phyloP scores from a whole-genome alignment of 805 yeast species.

The Saturnispora serradocipensis region DNA sequence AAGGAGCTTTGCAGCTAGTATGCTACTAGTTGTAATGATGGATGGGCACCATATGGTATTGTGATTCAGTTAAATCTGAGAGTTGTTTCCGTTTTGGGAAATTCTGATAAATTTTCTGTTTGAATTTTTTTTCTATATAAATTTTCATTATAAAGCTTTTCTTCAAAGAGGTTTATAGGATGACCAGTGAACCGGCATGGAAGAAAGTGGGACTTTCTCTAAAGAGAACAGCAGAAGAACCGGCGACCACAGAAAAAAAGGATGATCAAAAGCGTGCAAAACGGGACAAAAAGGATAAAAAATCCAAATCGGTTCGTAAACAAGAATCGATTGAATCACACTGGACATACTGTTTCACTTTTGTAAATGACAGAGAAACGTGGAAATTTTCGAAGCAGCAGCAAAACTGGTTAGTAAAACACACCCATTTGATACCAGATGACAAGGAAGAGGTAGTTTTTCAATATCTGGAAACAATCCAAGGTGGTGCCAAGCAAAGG shows the following conservation, averaged over 20 bases:
- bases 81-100: not conserved
- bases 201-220: conserved; percentile 64
- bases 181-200: conserved; percentile 62
- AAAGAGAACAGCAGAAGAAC: conserved; percentile 25
- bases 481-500: conserved; percentile 62
- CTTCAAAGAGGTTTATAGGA: not conserved
- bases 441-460: conserved; percentile 43
- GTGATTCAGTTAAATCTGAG: not conserved
- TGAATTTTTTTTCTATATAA: not conserved
- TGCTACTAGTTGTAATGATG: no score
- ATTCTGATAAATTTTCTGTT: not conserved
- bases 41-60: no score
- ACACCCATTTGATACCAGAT: conserved; percentile 43
- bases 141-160: not conserved
- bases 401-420: conserved; percentile 75
- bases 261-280: conserved; percentile 30
- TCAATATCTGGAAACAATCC: conserved; percentile 48
- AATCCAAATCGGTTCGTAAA: conserved; percentile 59
- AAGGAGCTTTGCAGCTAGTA: no score
- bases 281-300: conserved; percentile 28
- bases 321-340: conserved; percentile 17
- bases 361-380: conserved; percentile 40
- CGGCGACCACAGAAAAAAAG: conserved; percentile 11
- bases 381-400: conserved; percentile 87
- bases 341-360: conserved; percentile 20